Evolutionary conservation across 106 monocot species (phyloP), one percentile per base, ranked within the genome.

Genomic region (Dioscorea alata): DNA sequence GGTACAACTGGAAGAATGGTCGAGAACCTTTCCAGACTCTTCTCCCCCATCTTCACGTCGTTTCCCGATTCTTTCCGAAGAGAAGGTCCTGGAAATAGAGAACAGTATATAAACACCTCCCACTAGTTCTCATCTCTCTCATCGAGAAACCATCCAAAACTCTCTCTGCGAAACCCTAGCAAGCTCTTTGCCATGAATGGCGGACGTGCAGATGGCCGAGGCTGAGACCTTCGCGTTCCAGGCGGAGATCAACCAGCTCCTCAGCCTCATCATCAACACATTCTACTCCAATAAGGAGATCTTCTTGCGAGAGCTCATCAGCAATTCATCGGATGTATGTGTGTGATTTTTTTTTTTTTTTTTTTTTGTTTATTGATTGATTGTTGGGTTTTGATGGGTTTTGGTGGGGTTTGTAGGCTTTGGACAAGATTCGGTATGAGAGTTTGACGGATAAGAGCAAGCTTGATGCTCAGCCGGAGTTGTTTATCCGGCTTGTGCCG

Each of bases 241-340:
- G 61, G 61, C 61, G 8, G 61, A 61, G 61, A 61, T 61, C 61
- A 61, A 61, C 61, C 61, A 61, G 61, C 61, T 61, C 12, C 61
- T 61, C 8, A 61, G 61, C 28, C 23, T 61, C 7, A 61, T 61
- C 61, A 61, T 54, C 54, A 54, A 54, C 54, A 54, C 54, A 4
- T 54, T 54, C 54, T 54, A 54, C 54, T 54, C 54, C 24, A 61
- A 61, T 24, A 61, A 61, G 61, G 61, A 61, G 61, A 61, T 61
- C 61, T 61, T 61, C 22, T 23, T 61, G 21, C 61, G 61, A 13
- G 61, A 61, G 28, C 61, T 61, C 24, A 61, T 61, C 61, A 61
- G 61, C 24, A 61, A 61, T 5, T 61, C 61, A 14, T 61, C 61
- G 9, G 61, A 61, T 61, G 61, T 61, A 61, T 14, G 61, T 31